These are phyloP conservation scores for Boletus rubroflammeus DNA, from an alignment of 768 basidiomycete species.

Conservation along the genomic window DNA sequence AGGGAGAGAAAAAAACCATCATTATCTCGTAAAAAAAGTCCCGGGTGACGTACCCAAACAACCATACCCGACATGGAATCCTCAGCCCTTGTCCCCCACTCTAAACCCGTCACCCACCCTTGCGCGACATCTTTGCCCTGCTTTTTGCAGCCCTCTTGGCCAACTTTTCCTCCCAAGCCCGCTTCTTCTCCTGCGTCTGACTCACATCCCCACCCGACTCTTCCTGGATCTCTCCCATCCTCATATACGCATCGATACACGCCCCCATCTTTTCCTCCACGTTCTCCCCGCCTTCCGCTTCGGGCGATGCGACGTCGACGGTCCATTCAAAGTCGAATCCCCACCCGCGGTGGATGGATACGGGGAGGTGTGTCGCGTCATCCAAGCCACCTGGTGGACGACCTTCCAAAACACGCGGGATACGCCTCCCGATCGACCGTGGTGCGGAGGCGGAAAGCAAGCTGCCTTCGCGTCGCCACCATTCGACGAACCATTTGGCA, in stretches of 20 bases:
- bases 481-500: slow-evolving; percentile 75
- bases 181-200: slow-evolving; percentile 69
- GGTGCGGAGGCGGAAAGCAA: slow-evolving; percentile 47
- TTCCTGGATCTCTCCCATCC: slow-evolving; percentile 45
- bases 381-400: background rate
- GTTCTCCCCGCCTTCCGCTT: slow-evolving; percentile 14
- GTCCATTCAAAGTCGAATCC: slow-evolving; percentile 84
- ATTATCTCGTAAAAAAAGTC: slow-evolving; percentile 3
- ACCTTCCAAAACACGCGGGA: background rate
- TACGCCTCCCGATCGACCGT: slow-evolving; percentile 10
- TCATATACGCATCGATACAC: slow-evolving; percentile 57
- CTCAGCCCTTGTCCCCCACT: background rate
- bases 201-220: slow-evolving; percentile 56
- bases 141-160: slow-evolving; percentile 36
- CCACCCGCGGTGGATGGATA: slow-evolving; percentile 58
- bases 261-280: slow-evolving; percentile 68
- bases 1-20: background rate
- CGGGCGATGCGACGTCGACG: slow-evolving; percentile 10
- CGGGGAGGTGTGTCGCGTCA: background rate
- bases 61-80: background rate
- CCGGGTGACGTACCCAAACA: slow-evolving; percentile 10
- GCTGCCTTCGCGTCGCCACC: slow-evolving; percentile 82
- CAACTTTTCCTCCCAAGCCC: slow-evolving; percentile 38
- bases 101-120: slow-evolving; percentile 10
- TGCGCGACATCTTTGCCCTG: slow-evolving; percentile 28